These are phyloP conservation scores for Fusarium fracticaudum DNA, from an alignment of 2,329 filamentous ascomycete species.

Conservation along the genomic window DNA sequence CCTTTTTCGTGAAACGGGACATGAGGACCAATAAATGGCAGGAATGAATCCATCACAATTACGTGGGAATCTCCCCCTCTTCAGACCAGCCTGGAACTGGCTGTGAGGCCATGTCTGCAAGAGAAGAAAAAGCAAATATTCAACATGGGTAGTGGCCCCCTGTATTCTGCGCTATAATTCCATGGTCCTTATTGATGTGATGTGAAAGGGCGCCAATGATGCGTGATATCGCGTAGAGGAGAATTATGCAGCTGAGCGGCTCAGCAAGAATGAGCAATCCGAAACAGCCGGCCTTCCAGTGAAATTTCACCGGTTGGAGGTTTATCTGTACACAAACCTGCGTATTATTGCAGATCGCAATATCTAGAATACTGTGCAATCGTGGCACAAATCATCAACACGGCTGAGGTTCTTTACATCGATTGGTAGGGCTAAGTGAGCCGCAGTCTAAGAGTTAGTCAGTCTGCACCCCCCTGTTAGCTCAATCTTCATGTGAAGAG, in stretches of 20 bases:
- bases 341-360: neutral
- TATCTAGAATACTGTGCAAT: neutral
- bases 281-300: neutral
- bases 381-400: neutral
- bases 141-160: neutral
- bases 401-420: neutral
- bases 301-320: neutral
- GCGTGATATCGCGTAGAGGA: neutral
- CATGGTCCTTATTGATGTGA: neutral
- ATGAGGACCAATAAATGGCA: neutral
- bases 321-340: neutral
- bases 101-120: neutral
- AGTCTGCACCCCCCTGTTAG: neutral
- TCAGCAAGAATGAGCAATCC: neutral
- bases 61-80: neutral
- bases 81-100: neutral
- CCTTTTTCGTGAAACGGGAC: neutral
- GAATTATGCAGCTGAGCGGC: neutral
- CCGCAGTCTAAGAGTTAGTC: neutral
- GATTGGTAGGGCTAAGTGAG: neutral
- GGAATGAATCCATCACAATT: neutral
- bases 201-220: neutral
- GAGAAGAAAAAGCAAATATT: neutral
- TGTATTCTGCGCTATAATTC: neutral
- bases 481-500: neutral